Evolutionary conservation across 768 basidiomycete species (phyloP).

Genomic region (Suillus sp.): DNA sequence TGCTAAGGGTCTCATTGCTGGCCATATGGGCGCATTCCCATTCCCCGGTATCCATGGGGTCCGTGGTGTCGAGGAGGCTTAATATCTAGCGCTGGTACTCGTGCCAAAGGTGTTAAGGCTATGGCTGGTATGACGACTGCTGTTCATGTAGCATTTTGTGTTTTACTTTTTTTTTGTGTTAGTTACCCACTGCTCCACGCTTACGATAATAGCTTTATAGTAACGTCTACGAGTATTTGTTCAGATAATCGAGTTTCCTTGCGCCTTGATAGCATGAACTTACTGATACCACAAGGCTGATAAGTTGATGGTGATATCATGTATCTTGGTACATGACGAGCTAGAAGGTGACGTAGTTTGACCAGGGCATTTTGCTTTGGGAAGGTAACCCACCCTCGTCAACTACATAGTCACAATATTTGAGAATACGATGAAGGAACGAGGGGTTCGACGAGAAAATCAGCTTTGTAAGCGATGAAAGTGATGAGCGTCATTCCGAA

Average conservation of each 20-base stretch:
- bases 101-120: neutral
- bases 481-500: too few species aligned
- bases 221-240: neutral
- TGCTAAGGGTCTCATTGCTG: neutral
- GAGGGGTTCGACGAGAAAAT: too few species aligned
- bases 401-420: too few species aligned
- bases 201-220: neutral
- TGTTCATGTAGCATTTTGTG: neutral
- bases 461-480: too few species aligned
- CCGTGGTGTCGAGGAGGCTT: neutral
- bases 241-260: neutral
- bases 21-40: neutral
- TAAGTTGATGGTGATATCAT: too few species aligned
- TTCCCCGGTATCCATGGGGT: neutral
- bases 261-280: neutral
- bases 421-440: too few species aligned
- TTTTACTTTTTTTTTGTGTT: neutral
- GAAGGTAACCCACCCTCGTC: too few species aligned
- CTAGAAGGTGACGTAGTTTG: too few species aligned
- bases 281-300: too few species aligned
- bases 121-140: neutral
- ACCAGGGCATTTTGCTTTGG: too few species aligned
- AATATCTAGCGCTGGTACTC: neutral
- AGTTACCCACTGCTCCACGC: neutral
- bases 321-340: too few species aligned